These are phyloP conservation scores for Acer yangbiense DNA, from an alignment of 345 rosid species.

Conservation along the genomic window DNA sequence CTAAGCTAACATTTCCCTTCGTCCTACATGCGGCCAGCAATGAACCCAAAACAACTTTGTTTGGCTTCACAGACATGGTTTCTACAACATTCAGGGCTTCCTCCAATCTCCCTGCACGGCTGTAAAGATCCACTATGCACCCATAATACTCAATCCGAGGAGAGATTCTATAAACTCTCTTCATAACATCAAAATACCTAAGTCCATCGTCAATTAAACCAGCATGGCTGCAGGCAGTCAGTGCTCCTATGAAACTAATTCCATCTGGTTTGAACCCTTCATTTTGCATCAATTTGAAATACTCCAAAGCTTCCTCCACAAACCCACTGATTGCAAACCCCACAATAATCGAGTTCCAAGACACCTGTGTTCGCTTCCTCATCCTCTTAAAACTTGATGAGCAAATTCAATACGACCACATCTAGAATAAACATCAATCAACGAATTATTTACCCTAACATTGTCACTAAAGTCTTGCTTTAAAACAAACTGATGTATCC, in stretches of 20 bases:
- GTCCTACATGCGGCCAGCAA: slow-evolving; percentile 73
- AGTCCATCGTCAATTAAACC: slow-evolving; percentile 74
- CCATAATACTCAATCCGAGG: slow-evolving; percentile 87
- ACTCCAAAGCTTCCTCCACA: slow-evolving; percentile 54
- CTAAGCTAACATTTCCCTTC: slow-evolving; percentile 51
- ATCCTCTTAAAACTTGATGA: slow-evolving; percentile 50
- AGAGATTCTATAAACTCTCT: slow-evolving; percentile 41
- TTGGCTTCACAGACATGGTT: slow-evolving; percentile 82
- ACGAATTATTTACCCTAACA: slow-evolving; percentile 53
- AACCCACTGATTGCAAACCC: slow-evolving; percentile 67
- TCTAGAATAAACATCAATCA: slow-evolving; percentile 76
- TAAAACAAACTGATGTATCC: slow-evolving; percentile 55
- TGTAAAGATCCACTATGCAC: slow-evolving; percentile 83
- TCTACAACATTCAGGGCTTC: slow-evolving; percentile 58
- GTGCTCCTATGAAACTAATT: slow-evolving; percentile 65
- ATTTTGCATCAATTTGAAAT: slow-evolving; percentile 54
- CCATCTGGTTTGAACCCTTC: slow-evolving; percentile 67
- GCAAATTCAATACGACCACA: slow-evolving; percentile 78
- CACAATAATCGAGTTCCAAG: slow-evolving; percentile 77
- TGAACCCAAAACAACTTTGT: slow-evolving; percentile 73
- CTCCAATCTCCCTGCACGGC: slow-evolving; percentile 82
- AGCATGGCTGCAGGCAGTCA: slow-evolving; percentile 75
- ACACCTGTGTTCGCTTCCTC: slow-evolving; percentile 60
- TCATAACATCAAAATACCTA: slow-evolving; percentile 54
- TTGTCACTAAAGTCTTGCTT: slow-evolving; percentile 47